A percentile compares a stretch with the other conserved stretches of the same genome.
Conservation (phyloP, 1,284 basidiomycete species). For the Entoloma clypeatum region DNA sequence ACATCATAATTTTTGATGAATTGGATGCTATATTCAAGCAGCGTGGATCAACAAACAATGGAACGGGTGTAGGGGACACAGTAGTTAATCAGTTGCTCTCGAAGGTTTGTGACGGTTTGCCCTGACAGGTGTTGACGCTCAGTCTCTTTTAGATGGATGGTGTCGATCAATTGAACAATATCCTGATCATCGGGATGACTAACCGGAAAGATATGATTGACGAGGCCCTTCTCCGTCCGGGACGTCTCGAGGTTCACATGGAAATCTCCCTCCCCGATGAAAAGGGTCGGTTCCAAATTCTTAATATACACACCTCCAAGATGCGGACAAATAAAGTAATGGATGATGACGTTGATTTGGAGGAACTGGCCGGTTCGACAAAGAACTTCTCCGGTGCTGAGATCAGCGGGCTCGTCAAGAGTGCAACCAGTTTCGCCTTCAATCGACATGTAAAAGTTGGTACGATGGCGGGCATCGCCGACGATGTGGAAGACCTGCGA, state of each 20-base stretch:
- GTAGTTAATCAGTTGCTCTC: conserved; percentile 98
- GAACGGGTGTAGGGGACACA: conserved; percentile 98
- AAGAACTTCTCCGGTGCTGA: conserved; percentile 99
- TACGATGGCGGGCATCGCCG: conserved; percentile 93
- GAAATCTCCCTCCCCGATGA: conserved; percentile 98
- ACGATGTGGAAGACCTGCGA: conserved; percentile 91
- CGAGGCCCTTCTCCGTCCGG: conserved; percentile 94
- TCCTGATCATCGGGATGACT: conserved; percentile 99
- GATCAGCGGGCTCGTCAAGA: conserved; percentile 94
- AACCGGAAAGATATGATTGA: conserved; percentile 99
- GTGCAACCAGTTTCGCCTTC: conserved; percentile 97
- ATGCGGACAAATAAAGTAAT: conserved; percentile 93
- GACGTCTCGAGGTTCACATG: conserved; percentile 99
- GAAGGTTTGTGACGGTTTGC: conserved; percentile 54
- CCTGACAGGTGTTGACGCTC: neutral
- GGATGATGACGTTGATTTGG: conserved; percentile 83
- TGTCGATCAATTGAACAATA: conserved; percentile 99
- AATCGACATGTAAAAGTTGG: conserved; percentile 98
- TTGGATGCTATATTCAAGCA: conserved; percentile 99
- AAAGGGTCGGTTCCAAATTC: conserved; percentile 88
- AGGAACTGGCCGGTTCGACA: conserved; percentile 80
- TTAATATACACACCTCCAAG: conserved; percentile 93
- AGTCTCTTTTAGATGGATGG: conserved; percentile 81
- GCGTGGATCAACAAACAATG: conserved; percentile 83
- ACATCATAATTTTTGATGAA: conserved; percentile 99